A percentile compares a stretch with the other conserved stretches of the same genome.
Evolutionary conservation across 2,329 filamentous ascomycete species (phyloP).

Genomic region (Xylariales sp.): DNA sequence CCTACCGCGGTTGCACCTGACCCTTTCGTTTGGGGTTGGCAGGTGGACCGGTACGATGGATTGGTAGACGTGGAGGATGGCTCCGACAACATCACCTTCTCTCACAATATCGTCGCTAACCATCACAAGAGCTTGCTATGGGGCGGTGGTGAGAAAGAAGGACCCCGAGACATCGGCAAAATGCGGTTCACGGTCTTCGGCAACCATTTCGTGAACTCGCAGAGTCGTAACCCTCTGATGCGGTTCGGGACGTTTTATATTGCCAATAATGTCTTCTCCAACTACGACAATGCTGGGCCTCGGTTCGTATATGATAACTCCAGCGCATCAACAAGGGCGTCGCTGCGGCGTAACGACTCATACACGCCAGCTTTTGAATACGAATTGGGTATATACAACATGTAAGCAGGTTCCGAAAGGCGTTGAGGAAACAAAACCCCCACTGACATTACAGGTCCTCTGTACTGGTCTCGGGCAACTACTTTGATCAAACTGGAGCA

Average conservation of each 20-base stretch:
- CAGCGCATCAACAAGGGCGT: background rate
- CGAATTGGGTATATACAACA: conserved; percentile 17
- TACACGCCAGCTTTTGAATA: conserved; percentile 16
- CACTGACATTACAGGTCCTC: conserved; percentile 13
- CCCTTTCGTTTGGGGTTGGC: conserved; percentile 14
- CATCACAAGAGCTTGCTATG: conserved; percentile 19
- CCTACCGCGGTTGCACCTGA: conserved; percentile 12
- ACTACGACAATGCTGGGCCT: conserved; percentile 12
- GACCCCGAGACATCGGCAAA: conserved; percentile 13
- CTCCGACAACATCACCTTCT: conserved; percentile 16
- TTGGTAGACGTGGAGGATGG: conserved; percentile 18
- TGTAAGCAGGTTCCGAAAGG: conserved; percentile 13
- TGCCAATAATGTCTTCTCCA: conserved; percentile 15
- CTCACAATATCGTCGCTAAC: conserved; percentile 17
- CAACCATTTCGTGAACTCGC: conserved; percentile 15
- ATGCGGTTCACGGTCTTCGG: conserved; percentile 18
- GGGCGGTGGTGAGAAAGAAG: conserved; percentile 19
- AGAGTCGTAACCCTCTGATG: conserved; percentile 17
- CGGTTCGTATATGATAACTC: conserved; percentile 9
- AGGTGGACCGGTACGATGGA: conserved; percentile 16
- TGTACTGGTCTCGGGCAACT: conserved; percentile 16
- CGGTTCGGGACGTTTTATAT: conserved; percentile 18
- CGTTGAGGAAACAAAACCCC: too few species aligned
- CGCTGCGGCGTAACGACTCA: background rate
- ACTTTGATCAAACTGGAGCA: conserved; percentile 13